Evolutionary conservation across 192 early-diverging fungal genomes (phyloP), one percentile per base, ranked within the genome.

Genomic region (Entomortierella chlamydospora): DNA sequence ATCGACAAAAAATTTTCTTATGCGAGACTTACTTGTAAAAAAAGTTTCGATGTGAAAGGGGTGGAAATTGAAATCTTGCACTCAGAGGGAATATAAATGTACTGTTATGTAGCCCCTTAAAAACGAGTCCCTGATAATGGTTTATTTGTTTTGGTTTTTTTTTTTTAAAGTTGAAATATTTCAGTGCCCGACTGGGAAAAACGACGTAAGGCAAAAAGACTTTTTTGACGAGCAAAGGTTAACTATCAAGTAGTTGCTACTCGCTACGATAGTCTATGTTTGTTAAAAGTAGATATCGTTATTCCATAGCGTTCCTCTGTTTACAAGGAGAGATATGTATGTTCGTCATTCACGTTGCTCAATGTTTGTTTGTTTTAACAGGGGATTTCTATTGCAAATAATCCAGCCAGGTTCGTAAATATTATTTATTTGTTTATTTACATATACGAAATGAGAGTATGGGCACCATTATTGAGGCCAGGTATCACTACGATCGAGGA

Each of bases 11-110:
- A 29, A 47, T 60, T 60, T 60, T 69, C 31, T 41, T 37, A 30
- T 39, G 13, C 17, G 17, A 65, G 57, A 68, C 73, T 68, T 76
- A 68, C 65, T 76, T 68, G 67, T 64, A 41, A 31, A 59, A 73
- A 70, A 65, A 65, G 62, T 69, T 65, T 63, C 53, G 42, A 73
- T 54, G 47, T 54, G n/a, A 64, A 64, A 45, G 62, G 60, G 55
- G 56, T 55, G 53, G 47, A 60, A 60, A 69, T 43, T 41, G 37
- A 37, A 25, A 11, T 45, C 57, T 53, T 28, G 22, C 49, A 26
- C 11, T 13, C n/a, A 20, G 9, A 1, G 34, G 18, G 23, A 42
- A 52, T 69, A 60, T 69, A 60, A 60, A 69, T 10, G 34, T 7
- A 4, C 11, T 53, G 34, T 11, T 0, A 15, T 18, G 10, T 10